These are phyloP conservation scores for Coriolopsis trogii DNA, from an alignment of 1,284 basidiomycete species.

Conservation along the genomic window DNA sequence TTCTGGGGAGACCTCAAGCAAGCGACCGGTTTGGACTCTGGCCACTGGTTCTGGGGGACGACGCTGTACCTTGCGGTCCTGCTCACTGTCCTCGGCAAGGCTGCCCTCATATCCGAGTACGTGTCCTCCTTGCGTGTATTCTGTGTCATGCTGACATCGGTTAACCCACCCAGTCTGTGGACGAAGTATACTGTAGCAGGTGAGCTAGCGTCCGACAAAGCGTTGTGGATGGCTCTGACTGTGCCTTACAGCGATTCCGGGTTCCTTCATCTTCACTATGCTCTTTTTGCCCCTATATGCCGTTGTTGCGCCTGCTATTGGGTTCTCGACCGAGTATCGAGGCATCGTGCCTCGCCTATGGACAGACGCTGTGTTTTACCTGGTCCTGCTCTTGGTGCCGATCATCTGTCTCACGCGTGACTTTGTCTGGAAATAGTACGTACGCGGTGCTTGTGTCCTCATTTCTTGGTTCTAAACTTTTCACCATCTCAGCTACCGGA, in stretches of 20 bases:
- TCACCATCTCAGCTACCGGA: conserved; percentile 87
- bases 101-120: conserved; percentile 95
- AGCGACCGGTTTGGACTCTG: conserved; percentile 78
- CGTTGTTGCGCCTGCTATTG: conserved; percentile 82
- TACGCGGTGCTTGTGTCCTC: conserved; percentile 21
- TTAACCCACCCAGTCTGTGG: conserved; percentile 85
- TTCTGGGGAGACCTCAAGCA: conserved; percentile 93
- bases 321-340: conserved; percentile 89
- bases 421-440: conserved; percentile 94
- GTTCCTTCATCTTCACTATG: conserved; percentile 96
- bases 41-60: conserved; percentile 99
- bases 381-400: conserved; percentile 88
- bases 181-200: conserved; percentile 97
- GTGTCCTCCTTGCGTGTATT: conserved; percentile 35
- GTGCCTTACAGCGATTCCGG: conserved; percentile 77
- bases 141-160: conserved; percentile 16
- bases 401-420: conserved; percentile 89
- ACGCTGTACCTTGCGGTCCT: conserved; percentile 92
- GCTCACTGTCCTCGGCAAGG: conserved; percentile 95
- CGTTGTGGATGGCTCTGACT: conserved; percentile 8
- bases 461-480: too few relatives aligned
- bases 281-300: conserved; percentile 92
- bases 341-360: conserved; percentile 90
- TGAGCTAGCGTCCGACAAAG: conserved; percentile 32
- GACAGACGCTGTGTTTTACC: conserved; percentile 88